These are phyloP conservation scores for Magnusiomyces sp. DNA, from an alignment of 1,139 yeast species.

Conservation along the genomic window DNA sequence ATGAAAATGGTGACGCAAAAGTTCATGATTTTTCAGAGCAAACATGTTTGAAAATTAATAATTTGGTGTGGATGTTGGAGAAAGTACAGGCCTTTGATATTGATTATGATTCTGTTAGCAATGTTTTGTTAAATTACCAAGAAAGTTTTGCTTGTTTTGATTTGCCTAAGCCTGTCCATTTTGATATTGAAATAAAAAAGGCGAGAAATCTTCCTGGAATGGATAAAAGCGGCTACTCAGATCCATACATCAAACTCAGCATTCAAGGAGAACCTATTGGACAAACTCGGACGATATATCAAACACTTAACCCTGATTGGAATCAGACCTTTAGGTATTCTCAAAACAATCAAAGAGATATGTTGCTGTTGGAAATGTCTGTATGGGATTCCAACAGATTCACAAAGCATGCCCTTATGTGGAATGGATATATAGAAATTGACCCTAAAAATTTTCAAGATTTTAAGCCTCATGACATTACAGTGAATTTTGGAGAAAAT, in stretches of 20 bases:
- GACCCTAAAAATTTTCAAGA: background rate
- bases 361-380: background rate
- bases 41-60: constrained; percentile 71
- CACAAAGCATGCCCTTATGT: constrained; percentile 4
- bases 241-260: constrained; percentile 65
- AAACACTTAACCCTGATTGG: constrained; percentile 78
- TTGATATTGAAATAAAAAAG: constrained; percentile 40
- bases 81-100: background rate
- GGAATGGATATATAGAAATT: background rate
- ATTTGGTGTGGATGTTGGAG: constrained; percentile 48
- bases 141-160: constrained; percentile 6
- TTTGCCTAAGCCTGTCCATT: background rate
- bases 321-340: constrained; percentile 42
- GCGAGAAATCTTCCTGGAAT: constrained; percentile 63
- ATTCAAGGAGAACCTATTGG: constrained; percentile 50
- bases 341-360: background rate
- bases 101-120: background rate
- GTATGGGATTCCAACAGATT: constrained; percentile 4
- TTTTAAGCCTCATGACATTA: background rate
- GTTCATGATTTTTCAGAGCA: constrained; percentile 26
- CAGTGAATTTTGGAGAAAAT: background rate
- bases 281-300: constrained; percentile 69
- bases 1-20: too few relatives aligned
- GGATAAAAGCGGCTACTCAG: constrained; percentile 80
- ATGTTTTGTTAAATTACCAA: background rate